Base-by-base conservation (phyloP, 2,329 filamentous ascomycete species). In the Paraphoma chrysanthemicola region DNA sequence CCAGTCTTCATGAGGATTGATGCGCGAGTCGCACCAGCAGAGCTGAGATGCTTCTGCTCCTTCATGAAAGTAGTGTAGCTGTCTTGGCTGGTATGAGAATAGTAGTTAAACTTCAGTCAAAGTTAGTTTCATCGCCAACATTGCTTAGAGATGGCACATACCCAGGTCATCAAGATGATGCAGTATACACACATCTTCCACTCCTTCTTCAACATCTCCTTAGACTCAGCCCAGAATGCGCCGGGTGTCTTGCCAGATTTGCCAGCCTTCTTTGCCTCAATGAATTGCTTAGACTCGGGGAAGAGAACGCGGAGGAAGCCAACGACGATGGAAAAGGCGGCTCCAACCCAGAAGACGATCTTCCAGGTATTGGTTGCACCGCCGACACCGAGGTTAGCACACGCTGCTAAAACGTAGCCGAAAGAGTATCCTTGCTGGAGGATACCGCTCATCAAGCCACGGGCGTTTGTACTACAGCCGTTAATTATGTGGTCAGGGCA, bases 1-100 rank as follows among this genome's bases (percentile, higher is more conserved):
- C 91, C 90, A 1, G 85, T 87, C 78, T 93, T 93, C 88, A 92
- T 92, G 56, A 93, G 77, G 64, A 93, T 93, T n/a, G 86, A 89
- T 14, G 90, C 90, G n/a, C 89, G 86, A 7, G 85, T 89, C 4
- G 90, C 88, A 0, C 82, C 82, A 1, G 79, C 70, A 67, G 91
- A 89, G 52, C 82, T 69, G 56, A 93, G 82, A 60, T 88, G 86
- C 77, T 93, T 93, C 66, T 91, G 84, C 4, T 83, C 83, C 39
- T 89, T 81, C 88, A 93, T 90, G 72, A 93, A 92, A 3, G 90
- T 93, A 0, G 90, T 92, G 79, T 93, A 93, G 47, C 85, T 89
- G 78, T 94, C 91, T 74, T 94, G 90, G 23, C 87, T 89, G 1
- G 90, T 91, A 80, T 94, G 91, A 48, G 88, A 90, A 79, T 91